Base-by-base conservation (phyloP, 208 protist species). In the Leishmania arabica region DNA sequence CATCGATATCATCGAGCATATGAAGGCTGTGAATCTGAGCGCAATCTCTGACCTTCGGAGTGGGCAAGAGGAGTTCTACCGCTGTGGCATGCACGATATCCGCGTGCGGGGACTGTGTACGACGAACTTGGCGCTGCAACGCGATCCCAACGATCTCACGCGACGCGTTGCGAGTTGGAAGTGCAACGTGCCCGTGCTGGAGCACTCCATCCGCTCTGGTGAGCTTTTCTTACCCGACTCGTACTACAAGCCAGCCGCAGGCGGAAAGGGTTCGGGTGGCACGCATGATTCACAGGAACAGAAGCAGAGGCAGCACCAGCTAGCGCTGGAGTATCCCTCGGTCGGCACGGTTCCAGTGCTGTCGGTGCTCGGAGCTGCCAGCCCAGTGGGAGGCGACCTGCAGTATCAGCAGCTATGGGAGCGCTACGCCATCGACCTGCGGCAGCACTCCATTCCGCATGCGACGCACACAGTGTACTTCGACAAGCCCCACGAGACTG, bases 401-500 rank as follows among this genome's bases (percentile, higher is more conserved):
- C 17, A 34, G 31, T 86, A 85, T 45, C 74, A 71, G 2, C 71
- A 83, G 5, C 17, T 85, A 60, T 95, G 89, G 86, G 65, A 71
- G 56, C 84, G 68, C 13, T 90, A 80, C 77, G 86, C 85, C 0
- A 21, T 42, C 15, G 47, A 65, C 3, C 70, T 89, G 49, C 79
- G 90, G 49, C 84, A 95, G 86, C 84, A 89, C 78, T 71, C 88
- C n/a, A 70, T 95, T 17, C 81, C 76, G 5, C 69, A 78, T n/a
- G 89, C 91, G 3, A 84, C 87, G 31, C 90, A 95, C 77, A 92
- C 85, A 3, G 73, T 95, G 24, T 90, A 89, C 80, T 92, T 89
- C 74, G 90, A 93, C 75, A 79, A 90, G 53, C 75, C 89, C n/a
- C 77, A 81, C 15, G 85, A 81, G 13, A 90, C 87, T 1, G 42